These are phyloP conservation scores for Pterulicium gracile DNA, from an alignment of 1,284 basidiomycete species.

Conservation along the genomic window DNA sequence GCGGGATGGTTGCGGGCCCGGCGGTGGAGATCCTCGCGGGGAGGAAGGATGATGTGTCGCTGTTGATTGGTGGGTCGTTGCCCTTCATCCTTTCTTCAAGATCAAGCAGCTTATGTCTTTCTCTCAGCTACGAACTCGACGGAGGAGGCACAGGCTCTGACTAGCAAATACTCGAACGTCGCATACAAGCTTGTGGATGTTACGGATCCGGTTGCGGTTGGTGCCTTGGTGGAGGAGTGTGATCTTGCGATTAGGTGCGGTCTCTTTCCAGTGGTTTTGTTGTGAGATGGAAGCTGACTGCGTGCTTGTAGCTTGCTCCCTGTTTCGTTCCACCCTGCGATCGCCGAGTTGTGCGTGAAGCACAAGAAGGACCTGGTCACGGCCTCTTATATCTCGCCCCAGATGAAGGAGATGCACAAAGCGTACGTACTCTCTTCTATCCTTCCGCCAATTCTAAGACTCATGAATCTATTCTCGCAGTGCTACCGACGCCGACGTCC, in stretches of 20 bases:
- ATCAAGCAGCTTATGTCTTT: neutral
- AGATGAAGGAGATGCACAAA: conserved; percentile 63
- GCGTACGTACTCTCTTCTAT: conserved; percentile 30
- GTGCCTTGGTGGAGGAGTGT: conserved; percentile 14
- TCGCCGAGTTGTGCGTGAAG: conserved; percentile 73
- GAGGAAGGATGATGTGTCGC: conserved; percentile 41
- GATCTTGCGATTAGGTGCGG: conserved; percentile 35
- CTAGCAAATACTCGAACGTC: conserved; percentile 44
- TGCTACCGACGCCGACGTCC: conserved; percentile 55
- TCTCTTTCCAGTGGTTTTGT: neutral
- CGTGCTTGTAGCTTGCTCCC: conserved; percentile 57
- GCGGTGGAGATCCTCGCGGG: conserved; percentile 65
- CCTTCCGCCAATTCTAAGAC: neutral
- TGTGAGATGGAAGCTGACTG: conserved; percentile 1
- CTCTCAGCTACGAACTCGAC: conserved; percentile 64
- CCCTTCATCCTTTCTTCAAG: neutral
- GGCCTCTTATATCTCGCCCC: conserved; percentile 83
- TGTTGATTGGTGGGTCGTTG: conserved; percentile 60
- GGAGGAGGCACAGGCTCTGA: conserved; percentile 48
- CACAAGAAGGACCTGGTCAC: conserved; percentile 79
- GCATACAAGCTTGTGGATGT: conserved; percentile 57
- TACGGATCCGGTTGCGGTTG: conserved; percentile 36
- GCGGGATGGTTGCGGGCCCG: conserved; percentile 86
- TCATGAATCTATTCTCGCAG: conserved; percentile 27
- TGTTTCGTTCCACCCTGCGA: conserved; percentile 61